Evolutionary conservation across 192 early-diverging fungal species (phyloP), one percentile per base, ranked within the genome.

Genomic region (Rhizoclosmatium globosum): DNA sequence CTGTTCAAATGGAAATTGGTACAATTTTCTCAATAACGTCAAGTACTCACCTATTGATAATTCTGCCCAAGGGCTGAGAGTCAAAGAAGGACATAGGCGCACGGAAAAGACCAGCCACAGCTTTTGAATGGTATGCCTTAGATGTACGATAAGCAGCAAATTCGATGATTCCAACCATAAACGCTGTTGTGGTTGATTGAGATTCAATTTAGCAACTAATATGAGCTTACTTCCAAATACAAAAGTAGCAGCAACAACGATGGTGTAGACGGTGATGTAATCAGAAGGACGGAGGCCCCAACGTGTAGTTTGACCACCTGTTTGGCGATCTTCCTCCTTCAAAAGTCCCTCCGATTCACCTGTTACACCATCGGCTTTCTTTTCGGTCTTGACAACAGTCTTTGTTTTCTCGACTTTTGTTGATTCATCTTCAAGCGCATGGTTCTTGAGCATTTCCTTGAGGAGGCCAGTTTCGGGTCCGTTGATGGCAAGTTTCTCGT

Each of bases 31-130:
- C n/a, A n/a, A n/a, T n/a, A n/a, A n/a, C n/a, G n/a, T n/a, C n/a
- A n/a, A n/a, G n/a, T n/a, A n/a, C n/a, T n/a, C n/a, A n/a, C n/a
- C n/a, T n/a, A n/a, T n/a, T 64, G 45, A 95, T 67, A 15, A 95
- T 87, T 15, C 88, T 85, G 19, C 93, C 94, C 13, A 89, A 82
- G 0, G 92, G 86, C 64, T 91, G 85, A 50, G 76, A 77, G 2
- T 89, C 82, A 73, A 94, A 92, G 68, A 89, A 91, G 21, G 81
- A 79, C 78, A 94, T 81, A 2, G 89, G 88, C 3, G 89, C 84
- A 17, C 71, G 59, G 46, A 91, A 64, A n/a, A 92, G 56, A 0
- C 66, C 48, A 4, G 69, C 31, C 13, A 90, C 59, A 23, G 85
- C 87, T 3, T 69, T 67, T 2, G 84, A 74, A 82, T 97, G 81